These are phyloP conservation scores for Cladophialophora yegresii DNA, from an alignment of 2,329 filamentous ascomycete genomes.

Conservation along the genomic window DNA sequence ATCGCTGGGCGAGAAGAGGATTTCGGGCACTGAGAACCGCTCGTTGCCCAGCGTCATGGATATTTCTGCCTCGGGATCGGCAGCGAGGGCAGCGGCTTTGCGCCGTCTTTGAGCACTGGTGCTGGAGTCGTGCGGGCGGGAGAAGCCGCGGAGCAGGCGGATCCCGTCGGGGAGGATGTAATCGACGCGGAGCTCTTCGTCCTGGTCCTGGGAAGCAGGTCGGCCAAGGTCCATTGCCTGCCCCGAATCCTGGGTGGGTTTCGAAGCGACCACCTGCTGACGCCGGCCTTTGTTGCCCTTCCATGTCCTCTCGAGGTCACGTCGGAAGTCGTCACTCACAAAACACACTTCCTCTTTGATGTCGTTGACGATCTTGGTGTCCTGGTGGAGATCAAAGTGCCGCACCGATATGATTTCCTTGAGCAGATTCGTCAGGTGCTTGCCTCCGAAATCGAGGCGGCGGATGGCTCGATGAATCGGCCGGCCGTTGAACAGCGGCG, in stretches of 20 bases:
- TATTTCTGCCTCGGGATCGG: conserved; percentile 66
- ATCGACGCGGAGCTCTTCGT: conserved; percentile 69
- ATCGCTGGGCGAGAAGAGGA: conserved; percentile 83
- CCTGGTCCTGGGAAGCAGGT: conserved; percentile 37
- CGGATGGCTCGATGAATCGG: conserved; percentile 80
- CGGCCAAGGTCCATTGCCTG: conserved; percentile 49
- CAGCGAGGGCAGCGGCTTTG: conserved; percentile 51
- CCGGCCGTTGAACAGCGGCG: conserved; percentile 77
- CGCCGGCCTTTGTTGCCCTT: conserved; percentile 63
- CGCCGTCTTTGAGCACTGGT: conserved; percentile 56
- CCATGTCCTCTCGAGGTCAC: conserved; percentile 80
- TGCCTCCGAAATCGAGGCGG: conserved; percentile 86
- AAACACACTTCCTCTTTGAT: conserved; percentile 92
- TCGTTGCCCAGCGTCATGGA: conserved; percentile 86
- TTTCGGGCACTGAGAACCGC: conserved; percentile 83
- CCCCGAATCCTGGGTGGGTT: conserved; percentile 48
- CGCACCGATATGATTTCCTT: conserved; percentile 85
- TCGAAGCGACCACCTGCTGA: conserved; percentile 23
- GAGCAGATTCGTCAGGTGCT: conserved; percentile 88
- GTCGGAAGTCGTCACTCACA: conserved; percentile 73
- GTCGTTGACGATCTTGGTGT: conserved; percentile 89
- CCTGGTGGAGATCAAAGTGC: conserved; percentile 94
- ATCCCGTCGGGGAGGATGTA: conserved; percentile 87
- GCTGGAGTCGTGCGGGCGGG: conserved; percentile 74
- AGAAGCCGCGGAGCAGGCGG: conserved; percentile 63